Evolutionary conservation across 2,329 filamentous ascomycete species (phyloP), one percentile per base, ranked within the genome.

Genomic region (Sclerotinia minor): DNA sequence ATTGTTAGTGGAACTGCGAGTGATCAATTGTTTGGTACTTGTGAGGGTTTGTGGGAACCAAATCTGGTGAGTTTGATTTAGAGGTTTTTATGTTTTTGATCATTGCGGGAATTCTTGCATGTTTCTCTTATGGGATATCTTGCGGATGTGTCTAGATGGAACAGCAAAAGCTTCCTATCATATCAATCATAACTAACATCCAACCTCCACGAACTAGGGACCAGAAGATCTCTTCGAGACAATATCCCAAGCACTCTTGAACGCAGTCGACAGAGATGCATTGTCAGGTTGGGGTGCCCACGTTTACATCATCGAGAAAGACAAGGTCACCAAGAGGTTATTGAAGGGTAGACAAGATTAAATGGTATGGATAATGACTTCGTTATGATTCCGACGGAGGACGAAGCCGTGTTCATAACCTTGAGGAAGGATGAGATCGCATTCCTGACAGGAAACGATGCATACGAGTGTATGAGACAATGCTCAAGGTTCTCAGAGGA

Each of bases 271-370:
- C 81, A 87, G 95, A 82, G 95, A 99, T 81, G 95, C 95, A 65
- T 85, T 99, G 72, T 97, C 94, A 49, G 95, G 95, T 72, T 98
- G 95, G 95, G 95, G 95, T 79, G 95, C 95, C 50, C 93, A 99
- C 78, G 95, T 99, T 75, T 99, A 98, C 83, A 96, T 99, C 78
- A 96, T 99, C 80, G 95, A 98, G 85, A 99, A 99, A 87, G 94
- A 97, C 83, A 98, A 98, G 91, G 92, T 99, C 72, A 98, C 95
- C 77, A 97, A 98, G 90, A 87, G 95, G 80, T 88, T 99, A 88
- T 84, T 99, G 80, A 98, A 98, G 88, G 94, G 94, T 78, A 89
- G 94, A 84, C 94, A 98, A 83, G 94, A 98, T 80, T 94, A 92
- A 79, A 75, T 45, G 65, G 67, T 53, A 67, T 55, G 44, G 41